These are phyloP conservation scores for Solanum chaucha DNA, from an alignment of 257 asterid species.

Conservation along the genomic window DNA sequence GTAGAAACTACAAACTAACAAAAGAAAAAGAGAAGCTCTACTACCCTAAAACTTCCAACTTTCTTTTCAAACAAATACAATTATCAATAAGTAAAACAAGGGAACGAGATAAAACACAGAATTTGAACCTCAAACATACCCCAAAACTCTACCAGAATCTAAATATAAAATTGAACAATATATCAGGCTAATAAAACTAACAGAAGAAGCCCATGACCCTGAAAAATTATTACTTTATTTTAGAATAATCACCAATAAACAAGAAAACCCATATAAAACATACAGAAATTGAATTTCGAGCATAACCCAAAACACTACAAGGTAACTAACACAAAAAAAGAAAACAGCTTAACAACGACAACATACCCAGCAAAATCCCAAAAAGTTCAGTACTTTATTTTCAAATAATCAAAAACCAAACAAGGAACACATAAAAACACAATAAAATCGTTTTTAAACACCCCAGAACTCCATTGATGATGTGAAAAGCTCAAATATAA, in stretches of 20 bases:
- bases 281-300: background rate
- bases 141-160: background rate
- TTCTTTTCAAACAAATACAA: background rate
- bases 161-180: background rate
- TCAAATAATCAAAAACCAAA: background rate
- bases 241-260: background rate
- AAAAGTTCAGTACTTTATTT: background rate
- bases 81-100: background rate
- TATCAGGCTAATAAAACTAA: background rate
- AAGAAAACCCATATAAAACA: background rate
- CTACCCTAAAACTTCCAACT: background rate
- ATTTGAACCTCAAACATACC: background rate
- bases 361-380: background rate
- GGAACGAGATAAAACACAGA: background rate
- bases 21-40: background rate
- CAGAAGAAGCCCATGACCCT: background rate
- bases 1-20: background rate
- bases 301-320: background rate
- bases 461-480: slow-evolving; percentile 67
- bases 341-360: background rate
- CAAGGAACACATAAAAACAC: background rate
- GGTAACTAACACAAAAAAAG: background rate
- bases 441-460: background rate
- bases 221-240: background rate
- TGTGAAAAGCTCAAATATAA: background rate